Base-by-base conservation (phyloP, 345 rosid genomes). In the Euphorbia pulcherrima region DNA sequence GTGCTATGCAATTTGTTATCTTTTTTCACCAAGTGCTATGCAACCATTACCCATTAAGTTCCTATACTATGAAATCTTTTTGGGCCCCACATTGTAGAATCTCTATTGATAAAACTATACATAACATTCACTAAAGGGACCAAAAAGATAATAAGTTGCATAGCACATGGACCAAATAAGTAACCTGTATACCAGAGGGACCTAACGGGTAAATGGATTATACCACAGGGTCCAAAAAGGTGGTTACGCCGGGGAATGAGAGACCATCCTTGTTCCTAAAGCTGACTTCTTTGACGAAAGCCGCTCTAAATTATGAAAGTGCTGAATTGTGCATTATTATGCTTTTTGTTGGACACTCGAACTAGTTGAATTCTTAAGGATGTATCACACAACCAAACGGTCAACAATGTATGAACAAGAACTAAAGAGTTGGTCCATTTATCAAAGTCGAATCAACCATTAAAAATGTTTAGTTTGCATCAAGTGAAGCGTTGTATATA, bases 361-460 rank as follows among this genome's bases (percentile, higher is more conserved):
- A 50, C 0, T 6, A 6, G 54, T 18, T n/a, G 24, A 50, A 50
- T 50, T 44, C 50, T 44, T 18, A 50, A 5, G n/a, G 20, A 50
- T 50, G 20, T 16, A 56, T n/a, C 17, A 40, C 20, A 54, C 28
- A 11, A 24, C 40, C 53, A 2, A 27, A 24, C 54, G 52, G 20
- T 56, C 62, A 35, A 47, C 16, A 44, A 23, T 37, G 20, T 24
- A 28, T 2, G 1, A 29, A 20, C n/a, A 64, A 10, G 35, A 64
- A 53, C 30, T 44, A n/a, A 12, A 18, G 21, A 62, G 53, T 18
- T 52, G 46, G 27, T 39, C 54, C 4, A 16, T 48, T 12, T 28
- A 64, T 41, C 23, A 8, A 41, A 60, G 17, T 48, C 4, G 41
- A 64, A 48, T 26, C 56, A 50, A 48, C 40, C 68, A 64, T 41